phyloP scores from a whole-genome alignment of 805 yeast species.

The Torulaspora gathmanii region DNA sequence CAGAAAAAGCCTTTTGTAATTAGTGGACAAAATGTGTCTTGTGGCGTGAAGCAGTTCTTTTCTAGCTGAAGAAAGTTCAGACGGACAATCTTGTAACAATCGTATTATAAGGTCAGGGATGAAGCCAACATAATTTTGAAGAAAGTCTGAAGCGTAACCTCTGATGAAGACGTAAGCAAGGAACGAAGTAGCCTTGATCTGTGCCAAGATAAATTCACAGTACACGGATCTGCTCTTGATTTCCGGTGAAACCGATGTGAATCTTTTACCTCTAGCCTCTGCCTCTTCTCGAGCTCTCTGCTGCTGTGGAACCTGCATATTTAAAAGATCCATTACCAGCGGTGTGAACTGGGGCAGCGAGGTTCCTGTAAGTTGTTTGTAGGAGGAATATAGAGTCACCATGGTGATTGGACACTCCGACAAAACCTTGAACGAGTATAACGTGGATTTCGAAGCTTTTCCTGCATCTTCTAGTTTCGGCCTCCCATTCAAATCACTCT shows the following conservation, averaged over 20 bases:
- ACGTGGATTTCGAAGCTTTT: constrained; percentile 58
- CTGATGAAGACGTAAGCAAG: constrained; percentile 87
- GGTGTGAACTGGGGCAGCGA: constrained; percentile 78
- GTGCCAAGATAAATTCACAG: constrained; percentile 86
- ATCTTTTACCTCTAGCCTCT: constrained; percentile 51
- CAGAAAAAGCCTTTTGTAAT: constrained; percentile 72
- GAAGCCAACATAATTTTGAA: constrained; percentile 49
- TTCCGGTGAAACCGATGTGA: constrained; percentile 67
- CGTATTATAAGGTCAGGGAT: constrained; percentile 87
- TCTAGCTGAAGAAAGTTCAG: constrained; percentile 84
- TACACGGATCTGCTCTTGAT: constrained; percentile 73
- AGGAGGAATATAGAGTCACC: constrained; percentile 86
- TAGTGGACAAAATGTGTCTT: constrained; percentile 89
- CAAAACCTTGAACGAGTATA: constrained; percentile 81
- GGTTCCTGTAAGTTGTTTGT: constrained; percentile 66
- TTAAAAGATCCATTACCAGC: constrained; percentile 65
- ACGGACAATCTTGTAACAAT: constrained; percentile 89
- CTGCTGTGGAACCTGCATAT: constrained; percentile 80
- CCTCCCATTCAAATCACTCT: constrained; percentile 1
- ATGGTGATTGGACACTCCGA: constrained; percentile 97
- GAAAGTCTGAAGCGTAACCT: constrained; percentile 65
- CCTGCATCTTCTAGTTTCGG: constrained; percentile 19
- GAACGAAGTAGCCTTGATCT: constrained; percentile 93
- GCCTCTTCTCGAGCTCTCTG: constrained; percentile 56
- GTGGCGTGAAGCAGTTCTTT: constrained; percentile 92